A percentile compares a stretch with the other conserved stretches of the same genome.
These are phyloP conservation scores for Dysphania ambrosioides DNA, from an alignment of 148 eudicot genomes.

Conservation along the genomic window DNA sequence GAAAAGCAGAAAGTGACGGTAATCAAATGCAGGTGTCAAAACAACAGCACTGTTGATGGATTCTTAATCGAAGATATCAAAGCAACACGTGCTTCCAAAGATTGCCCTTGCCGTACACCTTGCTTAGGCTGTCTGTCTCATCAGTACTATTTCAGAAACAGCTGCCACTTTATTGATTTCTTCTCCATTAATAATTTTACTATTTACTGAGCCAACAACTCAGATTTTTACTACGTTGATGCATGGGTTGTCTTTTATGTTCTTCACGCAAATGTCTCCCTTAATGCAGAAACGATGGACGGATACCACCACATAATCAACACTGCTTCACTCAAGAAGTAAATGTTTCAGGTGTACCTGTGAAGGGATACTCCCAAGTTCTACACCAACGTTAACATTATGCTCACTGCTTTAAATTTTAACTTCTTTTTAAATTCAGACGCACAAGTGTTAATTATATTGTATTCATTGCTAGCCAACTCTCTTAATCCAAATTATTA, in stretches of 20 bases:
- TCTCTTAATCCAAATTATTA: no score
- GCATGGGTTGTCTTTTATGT: not conserved
- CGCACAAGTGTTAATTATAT: no score
- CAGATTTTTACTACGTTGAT: not conserved
- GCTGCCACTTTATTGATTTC: not conserved
- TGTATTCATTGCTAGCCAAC: no score
- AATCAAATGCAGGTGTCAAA: conserved; percentile 23
- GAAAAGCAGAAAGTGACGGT: not conserved
- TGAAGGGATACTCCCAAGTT: no score
- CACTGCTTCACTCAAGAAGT: no score
- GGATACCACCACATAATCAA: not conserved
- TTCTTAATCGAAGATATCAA: conserved; percentile 26
- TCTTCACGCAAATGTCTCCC: conserved; percentile 17
- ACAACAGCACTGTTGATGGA: conserved; percentile 27
- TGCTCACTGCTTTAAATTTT: no score
- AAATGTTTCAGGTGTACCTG: no score
- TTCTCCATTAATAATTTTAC: not conserved
- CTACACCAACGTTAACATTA: no score
- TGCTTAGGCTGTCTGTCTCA: conserved; percentile 11
- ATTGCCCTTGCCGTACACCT: conserved; percentile 6
- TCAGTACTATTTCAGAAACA: not conserved
- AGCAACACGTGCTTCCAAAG: conserved; percentile 32
- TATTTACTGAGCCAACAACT: not conserved
- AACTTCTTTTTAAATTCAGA: no score
- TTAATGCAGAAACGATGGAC: not conserved